phyloP scores from a whole-genome alignment of 2,329 filamentous ascomycete genomes.

The Pseudogymnoascus sp. region DNA sequence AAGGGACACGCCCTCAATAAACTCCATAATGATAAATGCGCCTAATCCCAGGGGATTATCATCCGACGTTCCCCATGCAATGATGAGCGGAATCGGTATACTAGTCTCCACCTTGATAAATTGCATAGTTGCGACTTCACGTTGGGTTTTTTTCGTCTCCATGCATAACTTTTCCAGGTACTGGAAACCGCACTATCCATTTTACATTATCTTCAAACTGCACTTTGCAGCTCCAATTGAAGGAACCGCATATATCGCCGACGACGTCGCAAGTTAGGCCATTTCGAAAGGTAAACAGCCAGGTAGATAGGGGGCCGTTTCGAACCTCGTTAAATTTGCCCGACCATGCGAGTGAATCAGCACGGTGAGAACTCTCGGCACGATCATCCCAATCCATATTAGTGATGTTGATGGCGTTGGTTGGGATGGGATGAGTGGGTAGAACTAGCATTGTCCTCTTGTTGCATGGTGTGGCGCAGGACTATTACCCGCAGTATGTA shows the following conservation, averaged over 20 bases:
- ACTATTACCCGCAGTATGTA: not conserved
- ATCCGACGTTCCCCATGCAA: constrained; percentile 24
- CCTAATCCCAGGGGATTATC: constrained; percentile 25
- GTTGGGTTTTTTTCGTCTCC: constrained; percentile 15
- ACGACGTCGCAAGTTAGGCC: not conserved
- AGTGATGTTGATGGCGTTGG: not conserved
- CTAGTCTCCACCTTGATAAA: constrained; percentile 8
- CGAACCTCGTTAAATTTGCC: not conserved
- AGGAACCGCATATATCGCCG: not conserved
- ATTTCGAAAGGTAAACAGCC: not conserved
- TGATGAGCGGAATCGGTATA: constrained; percentile 17
- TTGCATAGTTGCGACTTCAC: constrained; percentile 15
- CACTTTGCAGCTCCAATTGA: not conserved
- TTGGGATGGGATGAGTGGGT: not conserved
- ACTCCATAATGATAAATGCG: constrained; percentile 27
- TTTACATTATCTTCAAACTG: not conserved
- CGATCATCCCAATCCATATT: not conserved
- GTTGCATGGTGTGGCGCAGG: not conserved
- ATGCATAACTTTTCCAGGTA: constrained; percentile 13
- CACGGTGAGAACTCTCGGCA: not conserved
- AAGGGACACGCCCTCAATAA: constrained; percentile 15
- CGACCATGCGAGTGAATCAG: not conserved
- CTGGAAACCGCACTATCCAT: constrained; percentile 13
- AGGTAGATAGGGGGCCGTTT: not conserved
- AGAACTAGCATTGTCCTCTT: not conserved